Evolutionary conservation across 1,284 basidiomycete genomes (phyloP), one percentile per base, ranked within the genome.

Genomic region (Cerioporus squamosus): DNA sequence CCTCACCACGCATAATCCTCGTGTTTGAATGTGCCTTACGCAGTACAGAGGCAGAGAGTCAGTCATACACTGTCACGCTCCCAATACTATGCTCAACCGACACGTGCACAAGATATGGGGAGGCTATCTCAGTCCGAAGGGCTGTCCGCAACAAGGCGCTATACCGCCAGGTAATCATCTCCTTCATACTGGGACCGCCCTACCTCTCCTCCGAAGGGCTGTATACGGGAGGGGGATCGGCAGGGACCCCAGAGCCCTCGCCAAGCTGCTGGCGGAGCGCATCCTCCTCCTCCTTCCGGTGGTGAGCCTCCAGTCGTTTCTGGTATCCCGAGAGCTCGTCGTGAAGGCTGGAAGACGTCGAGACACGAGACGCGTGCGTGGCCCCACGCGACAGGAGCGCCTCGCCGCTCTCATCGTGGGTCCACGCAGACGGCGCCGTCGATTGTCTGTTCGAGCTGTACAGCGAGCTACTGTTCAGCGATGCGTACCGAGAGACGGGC

Each of bases 191-290:
- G 1, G 20, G 1, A 50, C n/a, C 18, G n/a, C 42, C 38, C 40
- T 55, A n/a, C 23, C 17, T 36, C 40, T 64, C 62, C 23, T 57
- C 51, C 42, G 59, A 59, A 7, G 53, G 49, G 17, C 55, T 61
- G 46, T 72, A 72, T 23, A 55, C 43, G 3, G 71, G 71, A 2
- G 71, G 71, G 8, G 71, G 71, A 49, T 71, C 71, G 5, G 59
- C 56, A 15, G 63, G 67, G 2, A 67, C 42, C 33, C 39, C 33
- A 18, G 51, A 55, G 51, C 54, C 45, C 52, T 56, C 42, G 18
- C 61, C 51, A 43, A 59, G 52, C 22, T 59, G 49, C 38, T 55
- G 46, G 12, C 23, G 42, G 47, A 44, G 53, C 55, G 57, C 62
- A 20, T 61, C 62, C 29, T 64, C 59, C 22, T 54, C 53, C 29